Evolutionary conservation across 352 stramenopile genomes (phyloP).

Genomic region (Phytopythium oedochilum): DNA sequence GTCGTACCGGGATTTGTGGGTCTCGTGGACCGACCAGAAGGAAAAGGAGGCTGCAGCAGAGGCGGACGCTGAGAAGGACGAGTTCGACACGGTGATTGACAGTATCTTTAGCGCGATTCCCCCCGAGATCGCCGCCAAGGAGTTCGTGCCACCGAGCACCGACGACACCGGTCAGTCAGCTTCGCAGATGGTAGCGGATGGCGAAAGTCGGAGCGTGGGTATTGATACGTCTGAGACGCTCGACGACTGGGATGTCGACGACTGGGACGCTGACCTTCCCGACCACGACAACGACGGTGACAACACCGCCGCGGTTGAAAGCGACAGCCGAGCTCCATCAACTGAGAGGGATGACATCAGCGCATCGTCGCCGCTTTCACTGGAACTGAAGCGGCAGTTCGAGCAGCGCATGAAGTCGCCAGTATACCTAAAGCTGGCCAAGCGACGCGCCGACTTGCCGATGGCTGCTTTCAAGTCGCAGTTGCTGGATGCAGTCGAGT

Average conservation of each 20-base stretch:
- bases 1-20: conserved; percentile 87
- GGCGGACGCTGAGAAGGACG: conserved; percentile 29
- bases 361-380: conserved; percentile 17
- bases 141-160: neutral
- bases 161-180: neutral
- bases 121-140: conserved; percentile 41
- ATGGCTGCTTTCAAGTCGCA: conserved; percentile 72
- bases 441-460: conserved; percentile 57
- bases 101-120: conserved; percentile 46
- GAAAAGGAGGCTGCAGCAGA: conserved; percentile 28
- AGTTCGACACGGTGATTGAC: conserved; percentile 50
- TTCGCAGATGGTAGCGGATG: neutral
- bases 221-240: conserved; percentile 9
- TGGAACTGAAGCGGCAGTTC: conserved; percentile 31
- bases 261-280: conserved; percentile 65
- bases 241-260: conserved; percentile 59
- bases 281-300: conserved; percentile 13
- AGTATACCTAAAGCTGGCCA: conserved; percentile 34
- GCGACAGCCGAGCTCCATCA: neutral
- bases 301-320: no score
- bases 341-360: neutral
- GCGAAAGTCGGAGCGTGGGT: neutral
- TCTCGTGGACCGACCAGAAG: conserved; percentile 46
- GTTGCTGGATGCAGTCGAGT: conserved; percentile 73
- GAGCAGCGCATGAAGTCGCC: conserved; percentile 27